Percentiles rank a stretch among this genome's conserved stretches.
Conservation (phyloP, 2,329 filamentous ascomycete species). For the Orbilia oligospora region DNA sequence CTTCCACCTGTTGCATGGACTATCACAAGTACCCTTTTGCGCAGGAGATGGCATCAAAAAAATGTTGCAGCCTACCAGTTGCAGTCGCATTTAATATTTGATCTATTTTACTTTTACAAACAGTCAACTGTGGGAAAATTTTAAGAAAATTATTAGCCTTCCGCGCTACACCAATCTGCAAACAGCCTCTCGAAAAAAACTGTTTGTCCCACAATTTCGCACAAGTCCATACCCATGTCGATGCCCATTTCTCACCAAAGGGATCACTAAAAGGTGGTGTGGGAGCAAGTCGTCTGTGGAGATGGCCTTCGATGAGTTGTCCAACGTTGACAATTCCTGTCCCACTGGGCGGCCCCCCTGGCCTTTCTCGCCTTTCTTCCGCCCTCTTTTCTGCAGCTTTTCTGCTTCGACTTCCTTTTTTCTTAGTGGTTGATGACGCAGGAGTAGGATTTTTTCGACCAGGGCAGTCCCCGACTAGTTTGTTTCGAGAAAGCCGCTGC, state of each 20-base stretch:
- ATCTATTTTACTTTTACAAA: constrained; percentile 2
- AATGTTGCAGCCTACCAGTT: constrained; percentile 37
- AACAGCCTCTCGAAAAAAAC: constrained; percentile 17
- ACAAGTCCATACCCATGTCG: constrained; percentile 14
- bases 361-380: constrained; percentile 60
- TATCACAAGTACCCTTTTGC: constrained; percentile 44
- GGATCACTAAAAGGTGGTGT: constrained; percentile 42
- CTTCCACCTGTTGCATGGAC: constrained; percentile 47
- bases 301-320: constrained; percentile 58
- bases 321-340: constrained; percentile 52
- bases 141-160: neutral
- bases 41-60: constrained; percentile 43
- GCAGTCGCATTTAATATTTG: constrained; percentile 11
- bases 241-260: constrained; percentile 40
- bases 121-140: constrained; percentile 24
- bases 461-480: constrained; percentile 44
- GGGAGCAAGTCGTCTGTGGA: constrained; percentile 38
- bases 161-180: constrained; percentile 29
- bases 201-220: constrained; percentile 41
- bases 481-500: constrained; percentile 59
- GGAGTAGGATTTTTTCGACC: constrained; percentile 52
- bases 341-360: constrained; percentile 47
- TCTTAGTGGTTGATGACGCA: constrained; percentile 58
- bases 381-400: constrained; percentile 38
- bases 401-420: constrained; percentile 50